Percentiles rank a stretch among this genome's conserved stretches.
Conservation (phyloP, 768 basidiomycete genomes). For the Xerocomellus amylosporus region DNA sequence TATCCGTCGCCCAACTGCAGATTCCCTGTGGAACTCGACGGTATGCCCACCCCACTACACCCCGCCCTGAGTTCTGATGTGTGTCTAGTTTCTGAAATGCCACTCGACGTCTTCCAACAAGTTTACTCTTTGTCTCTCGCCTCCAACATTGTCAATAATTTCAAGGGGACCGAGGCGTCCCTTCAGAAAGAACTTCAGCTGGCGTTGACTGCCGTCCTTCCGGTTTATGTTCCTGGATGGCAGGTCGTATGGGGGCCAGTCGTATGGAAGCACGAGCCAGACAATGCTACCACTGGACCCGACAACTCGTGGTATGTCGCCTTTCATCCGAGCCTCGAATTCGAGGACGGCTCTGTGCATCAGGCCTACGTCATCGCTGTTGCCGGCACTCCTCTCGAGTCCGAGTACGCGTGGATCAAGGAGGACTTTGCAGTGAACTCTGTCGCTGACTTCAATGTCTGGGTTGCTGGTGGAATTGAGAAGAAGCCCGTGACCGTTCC, state of each 20-base stretch:
- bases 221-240: neutral
- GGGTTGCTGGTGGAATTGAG: conserved; percentile 5
- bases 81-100: conserved; percentile 10
- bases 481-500: neutral
- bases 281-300: neutral
- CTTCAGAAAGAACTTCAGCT: neutral
- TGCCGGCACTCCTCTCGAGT: conserved; percentile 1
- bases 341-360: conserved; percentile 10
- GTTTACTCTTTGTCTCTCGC: conserved; percentile 8
- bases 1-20: neutral
- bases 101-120: conserved; percentile 17
- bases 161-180: neutral
- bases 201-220: neutral
- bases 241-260: conserved; percentile 12
- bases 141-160: neutral
- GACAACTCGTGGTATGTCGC: conserved; percentile 19
- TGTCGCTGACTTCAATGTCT: conserved; percentile 9
- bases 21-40: neutral
- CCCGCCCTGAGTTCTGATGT: neutral
- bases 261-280: conserved; percentile 14
- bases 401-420: neutral
- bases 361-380: conserved; percentile 13
- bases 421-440: conserved; percentile 5
- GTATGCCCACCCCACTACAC: neutral
- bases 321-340: neutral